Evolutionary conservation across 179 eudicot genomes (phyloP).

Genomic region (Camellia oleifera): DNA sequence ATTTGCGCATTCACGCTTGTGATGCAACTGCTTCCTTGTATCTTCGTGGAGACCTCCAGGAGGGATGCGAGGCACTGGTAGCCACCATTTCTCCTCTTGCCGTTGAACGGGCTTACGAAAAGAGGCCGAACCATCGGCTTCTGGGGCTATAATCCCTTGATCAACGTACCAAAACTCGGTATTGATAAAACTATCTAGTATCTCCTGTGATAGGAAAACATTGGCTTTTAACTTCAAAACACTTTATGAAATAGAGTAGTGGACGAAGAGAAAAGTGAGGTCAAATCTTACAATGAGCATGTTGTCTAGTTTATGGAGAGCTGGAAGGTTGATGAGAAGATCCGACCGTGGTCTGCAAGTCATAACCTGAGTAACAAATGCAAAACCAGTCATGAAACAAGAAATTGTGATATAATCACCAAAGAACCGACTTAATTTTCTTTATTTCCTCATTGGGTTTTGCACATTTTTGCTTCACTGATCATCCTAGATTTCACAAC

Average conservation of each 20-base stretch:
- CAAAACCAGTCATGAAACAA: neutral
- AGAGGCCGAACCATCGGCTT: constrained; percentile 51
- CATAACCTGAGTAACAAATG: constrained; percentile 48
- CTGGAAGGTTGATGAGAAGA: constrained; percentile 77
- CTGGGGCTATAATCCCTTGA: constrained; percentile 52
- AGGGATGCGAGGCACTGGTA: constrained; percentile 86
- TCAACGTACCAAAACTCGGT: constrained; percentile 91
- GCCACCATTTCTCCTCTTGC: constrained; percentile 96
- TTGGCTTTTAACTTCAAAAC: neutral
- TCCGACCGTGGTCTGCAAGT: constrained; percentile 65
- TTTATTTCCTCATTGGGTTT: neutral
- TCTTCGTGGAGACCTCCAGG: constrained; percentile 64
- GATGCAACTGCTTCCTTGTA: constrained; percentile 54
- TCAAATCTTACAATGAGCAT: constrained; percentile 70
- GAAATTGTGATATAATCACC: neutral
- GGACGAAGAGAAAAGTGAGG: neutral
- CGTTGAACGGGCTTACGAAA: constrained; percentile 55
- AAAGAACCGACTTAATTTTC: neutral
- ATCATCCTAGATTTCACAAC: neutral
- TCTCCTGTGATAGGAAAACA: constrained; percentile 43
- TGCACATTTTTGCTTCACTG: neutral
- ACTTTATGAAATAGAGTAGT: neutral
- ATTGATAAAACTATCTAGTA: constrained; percentile 66
- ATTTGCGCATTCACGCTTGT: constrained; percentile 72
- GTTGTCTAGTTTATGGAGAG: constrained; percentile 79